Percentiles rank a stretch among this genome's conserved stretches.
Evolutionary conservation across 106 monocot genomes (phyloP).

Genomic region (Dendrobium catenatum): DNA sequence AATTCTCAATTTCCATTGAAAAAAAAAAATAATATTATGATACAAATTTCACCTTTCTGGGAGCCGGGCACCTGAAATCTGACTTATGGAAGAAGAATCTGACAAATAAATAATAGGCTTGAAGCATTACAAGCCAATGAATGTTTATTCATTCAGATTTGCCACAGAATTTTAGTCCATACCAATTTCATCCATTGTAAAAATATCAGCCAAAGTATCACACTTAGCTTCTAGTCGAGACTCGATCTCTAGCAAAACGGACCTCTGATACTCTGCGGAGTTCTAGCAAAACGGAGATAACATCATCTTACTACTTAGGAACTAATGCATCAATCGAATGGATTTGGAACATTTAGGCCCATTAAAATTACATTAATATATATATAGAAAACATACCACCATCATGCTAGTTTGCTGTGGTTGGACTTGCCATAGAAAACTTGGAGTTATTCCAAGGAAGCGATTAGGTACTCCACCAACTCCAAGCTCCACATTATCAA

Average conservation of each 20-base stretch:
- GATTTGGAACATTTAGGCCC: not conserved
- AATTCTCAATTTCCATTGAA: no score
- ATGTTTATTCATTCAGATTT: not conserved
- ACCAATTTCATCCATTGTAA: slow-evolving; percentile 68
- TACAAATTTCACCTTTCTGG: slow-evolving; percentile 67
- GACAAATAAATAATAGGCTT: slow-evolving; percentile 9
- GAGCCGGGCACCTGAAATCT: slow-evolving; percentile 71
- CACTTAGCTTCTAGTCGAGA: slow-evolving; percentile 77
- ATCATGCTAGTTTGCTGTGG: slow-evolving; percentile 45
- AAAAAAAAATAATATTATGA: not conserved
- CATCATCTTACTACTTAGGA: not conserved
- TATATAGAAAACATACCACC: slow-evolving; percentile 38
- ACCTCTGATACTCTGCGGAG: slow-evolving; percentile 68
- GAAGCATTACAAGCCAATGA: not conserved
- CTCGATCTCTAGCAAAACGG: slow-evolving; percentile 71
- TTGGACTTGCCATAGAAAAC: slow-evolving; percentile 75
- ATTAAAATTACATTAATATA: no score
- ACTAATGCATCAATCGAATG: not conserved
- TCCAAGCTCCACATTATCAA: slow-evolving; percentile 57
- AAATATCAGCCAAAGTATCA: slow-evolving; percentile 65
- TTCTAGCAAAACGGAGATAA: slow-evolving; percentile 42
- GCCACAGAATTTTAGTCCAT: not conserved
- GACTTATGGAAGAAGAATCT: slow-evolving; percentile 77
- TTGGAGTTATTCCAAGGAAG: slow-evolving; percentile 83
- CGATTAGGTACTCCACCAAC: slow-evolving; percentile 89